These are phyloP conservation scores for Saccharum spontaneum DNA, from an alignment of 176 grass and related monocot species.

Conservation along the genomic window DNA sequence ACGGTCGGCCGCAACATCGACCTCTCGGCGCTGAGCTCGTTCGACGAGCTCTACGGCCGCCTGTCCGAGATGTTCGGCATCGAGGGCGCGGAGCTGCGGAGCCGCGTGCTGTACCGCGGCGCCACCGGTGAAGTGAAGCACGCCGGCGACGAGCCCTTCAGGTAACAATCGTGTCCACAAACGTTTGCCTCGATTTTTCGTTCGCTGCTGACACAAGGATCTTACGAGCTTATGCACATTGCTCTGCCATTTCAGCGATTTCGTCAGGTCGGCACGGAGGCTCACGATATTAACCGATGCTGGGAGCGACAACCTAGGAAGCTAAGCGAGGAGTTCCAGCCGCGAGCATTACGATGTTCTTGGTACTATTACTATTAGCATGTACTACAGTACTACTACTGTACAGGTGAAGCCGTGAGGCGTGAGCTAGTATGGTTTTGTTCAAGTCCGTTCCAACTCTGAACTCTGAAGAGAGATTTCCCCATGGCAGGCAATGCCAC, in stretches of 20 bases:
- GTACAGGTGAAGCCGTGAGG: conserved; percentile 11
- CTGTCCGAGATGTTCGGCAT: conserved; percentile 76
- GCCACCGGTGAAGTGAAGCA: conserved; percentile 53
- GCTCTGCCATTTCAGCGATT: conserved; percentile 55
- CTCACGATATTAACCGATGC: conserved; percentile 68
- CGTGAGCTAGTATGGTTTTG: conserved; percentile 3
- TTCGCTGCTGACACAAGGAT: neutral
- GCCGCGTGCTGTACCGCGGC: conserved; percentile 72
- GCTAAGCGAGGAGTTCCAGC: conserved; percentile 22
- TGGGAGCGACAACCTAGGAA: conserved; percentile 58
- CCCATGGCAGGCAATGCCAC: neutral
- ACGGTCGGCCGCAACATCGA: conserved; percentile 81
- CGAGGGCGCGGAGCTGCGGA: conserved; percentile 56
- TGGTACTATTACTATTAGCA: neutral
- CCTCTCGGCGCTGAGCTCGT: conserved; percentile 56
- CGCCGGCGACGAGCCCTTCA: conserved; percentile 78
- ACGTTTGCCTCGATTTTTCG: neutral
- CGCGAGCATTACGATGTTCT: neutral
- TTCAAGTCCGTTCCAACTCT: neutral
- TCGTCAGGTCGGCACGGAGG: conserved; percentile 70
- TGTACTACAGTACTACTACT: conserved; percentile 34
- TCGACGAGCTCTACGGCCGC: conserved; percentile 69
- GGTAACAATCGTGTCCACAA: conserved; percentile 34
- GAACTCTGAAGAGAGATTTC: neutral
- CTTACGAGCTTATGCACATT: conserved; percentile 21